Evolutionary conservation across 441 rosid genomes (phyloP).

Genomic region (Gossypium davidsonii): DNA sequence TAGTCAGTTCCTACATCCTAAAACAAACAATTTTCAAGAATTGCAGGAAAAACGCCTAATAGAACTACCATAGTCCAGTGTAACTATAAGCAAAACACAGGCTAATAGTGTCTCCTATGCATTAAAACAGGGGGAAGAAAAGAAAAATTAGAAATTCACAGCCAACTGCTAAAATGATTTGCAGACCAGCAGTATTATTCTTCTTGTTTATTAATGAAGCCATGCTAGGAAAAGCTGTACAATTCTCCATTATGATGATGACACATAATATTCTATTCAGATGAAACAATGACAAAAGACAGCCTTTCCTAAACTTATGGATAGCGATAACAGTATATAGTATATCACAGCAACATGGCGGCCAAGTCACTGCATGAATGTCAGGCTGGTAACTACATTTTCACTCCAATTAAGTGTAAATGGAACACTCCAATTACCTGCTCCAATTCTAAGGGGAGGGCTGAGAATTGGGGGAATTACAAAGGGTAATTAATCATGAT

Average conservation of each 20-base stretch:
- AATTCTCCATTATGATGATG: background rate
- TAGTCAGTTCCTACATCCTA: background rate
- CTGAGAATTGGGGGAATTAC: no score
- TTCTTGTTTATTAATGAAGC: background rate
- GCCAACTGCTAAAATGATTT: background rate
- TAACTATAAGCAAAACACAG: background rate
- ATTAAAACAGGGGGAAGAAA: background rate
- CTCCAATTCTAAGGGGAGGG: no score
- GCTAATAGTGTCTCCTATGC: background rate
- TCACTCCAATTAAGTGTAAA: background rate
- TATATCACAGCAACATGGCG: background rate
- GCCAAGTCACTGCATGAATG: background rate
- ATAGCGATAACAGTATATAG: background rate
- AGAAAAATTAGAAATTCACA: background rate
- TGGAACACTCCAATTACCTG: no score
- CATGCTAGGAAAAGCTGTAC: background rate
- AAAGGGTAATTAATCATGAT: no score
- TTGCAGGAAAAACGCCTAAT: background rate
- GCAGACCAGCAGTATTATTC: background rate
- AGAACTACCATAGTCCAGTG: background rate
- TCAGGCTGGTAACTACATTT: conserved; percentile 3
- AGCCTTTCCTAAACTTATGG: background rate
- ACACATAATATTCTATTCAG: background rate
- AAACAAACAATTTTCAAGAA: background rate
- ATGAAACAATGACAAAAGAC: background rate